Evolutionary conservation across 345 rosid genomes (phyloP), one percentile per base, ranked within the genome.

Genomic region (Streptanthus diversifolius): DNA sequence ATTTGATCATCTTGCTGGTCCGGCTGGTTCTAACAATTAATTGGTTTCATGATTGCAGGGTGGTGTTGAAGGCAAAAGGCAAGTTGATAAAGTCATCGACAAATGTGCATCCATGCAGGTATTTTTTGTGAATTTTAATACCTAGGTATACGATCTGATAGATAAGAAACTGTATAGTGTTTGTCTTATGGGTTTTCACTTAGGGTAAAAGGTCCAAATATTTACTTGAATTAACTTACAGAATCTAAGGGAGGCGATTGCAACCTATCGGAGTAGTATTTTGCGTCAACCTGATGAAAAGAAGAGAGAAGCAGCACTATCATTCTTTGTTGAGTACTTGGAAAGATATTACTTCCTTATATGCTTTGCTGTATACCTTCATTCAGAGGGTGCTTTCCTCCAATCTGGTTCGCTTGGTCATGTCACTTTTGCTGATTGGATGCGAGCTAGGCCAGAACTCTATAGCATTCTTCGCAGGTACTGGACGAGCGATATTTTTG

Each of bases 51-150:
- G 41, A 51, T 43, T 70, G 44, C 72, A 95, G 99, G 97, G 99
- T 72, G 99, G 99, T 71, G 96, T 91, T 47, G 99, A 95, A 82
- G 97, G 97, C 63, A 95, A 95, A 86, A 83, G 89, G 71, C 95
- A 89, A 81, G 97, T 95, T 39, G 99, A 95, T 77, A 89, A 88
- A 81, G 97, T 95, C 79, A 95, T 95, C 71, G 99, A 95, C 83
- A 91, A 89, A 83, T 95, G 99, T 80, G 83, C 99, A 60, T 85
- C 96, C 76, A 95, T 95, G 99, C 99, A 95, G 96, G 99, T 95
- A 81, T 53, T 43, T 19, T 52, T 53, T 44, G 39, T 70, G 57
- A 45, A 11, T 60, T 45, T 62, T 51, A 51, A 51, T 74, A 30
- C 47, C 41, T 39, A 44, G 47, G 53, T 52, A 57, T 43, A 67